These are phyloP conservation scores for Salix purpurea DNA, from an alignment of 345 rosid genomes.

Conservation along the genomic window DNA sequence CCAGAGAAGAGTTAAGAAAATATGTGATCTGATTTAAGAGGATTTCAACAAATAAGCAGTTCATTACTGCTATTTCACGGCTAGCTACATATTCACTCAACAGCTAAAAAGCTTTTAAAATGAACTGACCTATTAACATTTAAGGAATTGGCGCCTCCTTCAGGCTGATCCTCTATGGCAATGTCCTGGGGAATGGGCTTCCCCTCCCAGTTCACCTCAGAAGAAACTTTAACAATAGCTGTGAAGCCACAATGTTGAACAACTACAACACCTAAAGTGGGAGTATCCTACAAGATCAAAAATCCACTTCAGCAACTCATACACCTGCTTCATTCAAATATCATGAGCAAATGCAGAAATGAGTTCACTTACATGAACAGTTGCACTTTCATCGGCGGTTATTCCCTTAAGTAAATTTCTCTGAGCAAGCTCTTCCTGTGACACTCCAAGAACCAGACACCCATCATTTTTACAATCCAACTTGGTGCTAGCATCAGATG, in stretches of 20 bases:
- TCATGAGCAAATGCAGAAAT: constrained; percentile 20
- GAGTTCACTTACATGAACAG: constrained; percentile 27
- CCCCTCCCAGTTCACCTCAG: constrained; percentile 26
- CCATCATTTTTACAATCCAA: constrained; percentile 31
- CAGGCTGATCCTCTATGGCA: constrained; percentile 30
- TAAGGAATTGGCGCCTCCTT: constrained; percentile 34
- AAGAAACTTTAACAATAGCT: constrained; percentile 30
- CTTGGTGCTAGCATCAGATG: constrained; percentile 25
- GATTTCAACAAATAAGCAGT: neutral
- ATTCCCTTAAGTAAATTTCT: constrained; percentile 34
- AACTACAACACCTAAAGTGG: constrained; percentile 32
- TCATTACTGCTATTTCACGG: neutral
- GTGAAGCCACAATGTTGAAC: constrained; percentile 33
- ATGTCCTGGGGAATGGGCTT: constrained; percentile 24
- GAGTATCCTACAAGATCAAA: constrained; percentile 33
- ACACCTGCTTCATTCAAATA: constrained; percentile 22
- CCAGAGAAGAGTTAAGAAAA: neutral
- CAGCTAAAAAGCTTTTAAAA: neutral
- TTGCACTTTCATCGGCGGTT: constrained; percentile 36
- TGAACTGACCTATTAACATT: constrained; percentile 33
- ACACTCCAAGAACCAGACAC: constrained; percentile 25
- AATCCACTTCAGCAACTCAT: constrained; percentile 26
- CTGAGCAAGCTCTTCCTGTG: constrained; percentile 30
- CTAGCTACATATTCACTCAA: constrained; percentile 1
- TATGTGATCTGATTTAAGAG: neutral